Percentiles rank a stretch among this genome's conserved stretches.
Evolutionary conservation across 805 yeast species (phyloP).

Genomic region (Yamadazyma sp.): DNA sequence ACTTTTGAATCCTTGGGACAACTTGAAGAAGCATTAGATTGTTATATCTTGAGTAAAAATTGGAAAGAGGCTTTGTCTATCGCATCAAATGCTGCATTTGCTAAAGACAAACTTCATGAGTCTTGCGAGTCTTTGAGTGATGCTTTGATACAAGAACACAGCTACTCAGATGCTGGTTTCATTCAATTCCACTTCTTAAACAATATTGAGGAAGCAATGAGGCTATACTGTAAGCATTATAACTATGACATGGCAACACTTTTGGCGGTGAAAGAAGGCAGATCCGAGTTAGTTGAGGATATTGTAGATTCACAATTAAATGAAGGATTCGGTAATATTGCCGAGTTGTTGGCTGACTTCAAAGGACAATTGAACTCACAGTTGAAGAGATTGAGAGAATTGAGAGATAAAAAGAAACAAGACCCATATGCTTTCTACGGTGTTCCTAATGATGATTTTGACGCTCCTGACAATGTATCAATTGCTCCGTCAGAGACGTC

Average conservation of each 20-base stretch:
- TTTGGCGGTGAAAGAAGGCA: conserved; percentile 48
- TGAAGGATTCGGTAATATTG: conserved; percentile 84
- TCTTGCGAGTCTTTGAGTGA: conserved; percentile 62
- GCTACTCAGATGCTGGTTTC: conserved; percentile 77
- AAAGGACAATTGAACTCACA: conserved; percentile 82
- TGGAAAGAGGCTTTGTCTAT: conserved; percentile 86
- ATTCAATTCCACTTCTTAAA: conserved; percentile 63
- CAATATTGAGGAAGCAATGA: conserved; percentile 61
- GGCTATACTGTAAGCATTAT: conserved; percentile 71
- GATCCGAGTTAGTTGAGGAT: conserved; percentile 48
- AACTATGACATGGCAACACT: conserved; percentile 75
- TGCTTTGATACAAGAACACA: conserved; percentile 63
- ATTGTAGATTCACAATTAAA: conserved; percentile 72
- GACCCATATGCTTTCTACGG: conserved; percentile 90
- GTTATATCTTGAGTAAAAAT: conserved; percentile 65
- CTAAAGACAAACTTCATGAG: conserved; percentile 37
- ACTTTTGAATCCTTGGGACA: conserved; percentile 69
- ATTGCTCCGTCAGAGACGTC: conserved; percentile 94
- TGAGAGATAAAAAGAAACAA: conserved; percentile 75
- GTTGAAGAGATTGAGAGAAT: conserved; percentile 75
- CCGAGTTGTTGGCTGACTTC: conserved; percentile 93
- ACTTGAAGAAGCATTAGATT: conserved; percentile 61
- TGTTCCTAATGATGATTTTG: conserved; percentile 50
- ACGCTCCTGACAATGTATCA: conserved; percentile 90
- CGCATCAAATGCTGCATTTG: conserved; percentile 39